These are phyloP conservation scores for Dacryopinax spathularia DNA, from an alignment of 768 basidiomycete genomes.

Conservation along the genomic window DNA sequence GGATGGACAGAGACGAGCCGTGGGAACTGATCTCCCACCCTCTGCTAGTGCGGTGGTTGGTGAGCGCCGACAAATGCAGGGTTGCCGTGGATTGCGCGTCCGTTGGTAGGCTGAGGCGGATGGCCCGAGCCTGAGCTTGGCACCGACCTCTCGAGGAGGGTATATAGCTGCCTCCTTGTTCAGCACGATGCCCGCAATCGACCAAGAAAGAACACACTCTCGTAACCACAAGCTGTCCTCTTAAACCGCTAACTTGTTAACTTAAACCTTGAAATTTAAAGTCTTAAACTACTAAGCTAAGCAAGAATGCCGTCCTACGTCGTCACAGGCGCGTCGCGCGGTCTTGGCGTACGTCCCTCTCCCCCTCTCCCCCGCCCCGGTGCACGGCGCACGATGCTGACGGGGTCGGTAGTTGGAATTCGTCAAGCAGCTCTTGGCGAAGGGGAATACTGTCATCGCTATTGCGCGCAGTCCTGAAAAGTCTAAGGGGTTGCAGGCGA, in stretches of 20 bases:
- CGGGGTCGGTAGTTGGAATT: slow-evolving; percentile 15
- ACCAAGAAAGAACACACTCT: no score
- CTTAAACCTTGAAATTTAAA: background rate
- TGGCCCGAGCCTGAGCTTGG: no score
- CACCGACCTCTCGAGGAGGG: no score
- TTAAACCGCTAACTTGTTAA: background rate
- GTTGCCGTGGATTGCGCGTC: no score
- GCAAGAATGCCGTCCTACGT: slow-evolving; percentile 15
- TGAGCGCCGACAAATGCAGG: no score
- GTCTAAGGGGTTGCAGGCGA: slow-evolving; percentile 12
- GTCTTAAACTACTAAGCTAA: background rate
- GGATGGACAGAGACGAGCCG: no score
- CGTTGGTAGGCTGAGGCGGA: no score
- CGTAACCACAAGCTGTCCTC: no score
- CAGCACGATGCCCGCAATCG: no score
- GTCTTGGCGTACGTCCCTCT: slow-evolving; percentile 16
- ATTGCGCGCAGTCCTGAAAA: slow-evolving; percentile 18
- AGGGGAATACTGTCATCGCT: slow-evolving; percentile 18
- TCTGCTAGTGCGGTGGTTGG: no score
- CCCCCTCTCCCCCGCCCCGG: background rate
- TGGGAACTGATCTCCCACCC: no score
- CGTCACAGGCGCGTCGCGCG: slow-evolving; percentile 21
- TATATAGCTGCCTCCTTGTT: no score
- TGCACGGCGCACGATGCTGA: background rate
- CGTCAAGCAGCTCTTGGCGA: slow-evolving; percentile 17